phyloP scores from a whole-genome alignment of 495 filamentous ascomycete genomes.

The Penicillium roqueforti region DNA sequence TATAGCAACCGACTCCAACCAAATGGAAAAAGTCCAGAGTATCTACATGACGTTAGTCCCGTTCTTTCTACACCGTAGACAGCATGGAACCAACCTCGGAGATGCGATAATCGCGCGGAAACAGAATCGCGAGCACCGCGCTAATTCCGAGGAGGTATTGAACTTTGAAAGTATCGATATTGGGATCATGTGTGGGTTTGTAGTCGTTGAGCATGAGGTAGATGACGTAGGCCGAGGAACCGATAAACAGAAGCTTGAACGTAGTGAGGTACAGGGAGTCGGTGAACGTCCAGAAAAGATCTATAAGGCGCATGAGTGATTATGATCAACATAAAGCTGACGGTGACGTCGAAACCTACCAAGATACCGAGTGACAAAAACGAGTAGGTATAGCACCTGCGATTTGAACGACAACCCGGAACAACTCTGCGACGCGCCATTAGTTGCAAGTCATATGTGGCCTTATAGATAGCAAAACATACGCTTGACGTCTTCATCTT shows the following conservation, averaged over 20 bases:
- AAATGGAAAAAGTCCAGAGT: constrained; percentile 94
- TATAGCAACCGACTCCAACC: constrained; percentile 94
- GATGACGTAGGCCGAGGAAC: constrained; percentile 82
- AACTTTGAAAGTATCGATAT: constrained; percentile 93
- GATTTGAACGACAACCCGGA: constrained; percentile 98
- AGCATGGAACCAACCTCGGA: constrained; percentile 46
- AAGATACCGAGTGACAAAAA: constrained; percentile 90
- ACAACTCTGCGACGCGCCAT: constrained; percentile 64
- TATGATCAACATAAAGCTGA: not conserved
- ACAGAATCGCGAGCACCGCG: constrained; percentile 71
- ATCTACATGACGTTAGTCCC: constrained; percentile 51
- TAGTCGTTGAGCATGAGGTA: constrained; percentile 96
- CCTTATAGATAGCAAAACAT: constrained; percentile 20
- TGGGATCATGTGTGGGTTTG: constrained; percentile 92
- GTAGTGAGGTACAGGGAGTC: constrained; percentile 80
- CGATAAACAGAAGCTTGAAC: constrained; percentile 95
- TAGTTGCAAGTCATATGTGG: not conserved
- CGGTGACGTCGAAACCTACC: constrained; percentile 46
- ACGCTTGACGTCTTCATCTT: constrained; percentile 94
- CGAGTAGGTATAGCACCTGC: constrained; percentile 86
- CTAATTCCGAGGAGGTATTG: constrained; percentile 84
- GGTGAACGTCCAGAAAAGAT: constrained; percentile 83
- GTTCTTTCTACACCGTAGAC: not conserved
- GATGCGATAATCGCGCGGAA: constrained; percentile 72
- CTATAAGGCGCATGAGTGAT: constrained; percentile 36